A percentile compares a stretch with the other conserved stretches of the same genome.
phyloP scores from a whole-genome alignment of 306 rosid genomes.

The Fragaria vesca region DNA sequence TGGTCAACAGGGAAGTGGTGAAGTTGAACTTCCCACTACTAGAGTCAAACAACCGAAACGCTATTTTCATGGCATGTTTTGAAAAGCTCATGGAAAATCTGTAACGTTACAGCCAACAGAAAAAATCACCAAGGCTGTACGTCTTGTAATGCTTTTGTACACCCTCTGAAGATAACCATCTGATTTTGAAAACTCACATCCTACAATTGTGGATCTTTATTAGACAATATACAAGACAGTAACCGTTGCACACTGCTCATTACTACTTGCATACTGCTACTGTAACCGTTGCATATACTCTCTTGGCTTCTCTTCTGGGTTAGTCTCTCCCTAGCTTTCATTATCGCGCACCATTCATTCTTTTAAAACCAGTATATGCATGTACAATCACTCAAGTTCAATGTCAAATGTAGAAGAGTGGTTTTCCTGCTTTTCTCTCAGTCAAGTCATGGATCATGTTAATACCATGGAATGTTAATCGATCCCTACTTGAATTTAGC shows the following conservation, averaged over 20 bases:
- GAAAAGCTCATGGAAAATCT: not conserved
- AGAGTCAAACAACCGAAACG: conserved; percentile 18
- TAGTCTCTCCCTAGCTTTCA: not conserved
- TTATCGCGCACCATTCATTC: not conserved
- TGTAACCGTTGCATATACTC: not conserved
- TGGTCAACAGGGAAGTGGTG: conserved; percentile 11
- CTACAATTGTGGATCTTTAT: no score
- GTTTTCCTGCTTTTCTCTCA: not conserved
- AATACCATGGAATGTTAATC: not conserved
- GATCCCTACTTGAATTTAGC: not conserved
- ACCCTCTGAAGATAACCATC: no score
- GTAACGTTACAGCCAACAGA: conserved; percentile 5
- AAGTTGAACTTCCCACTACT: conserved; percentile 4
- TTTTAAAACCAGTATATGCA: not conserved
- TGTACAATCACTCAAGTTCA: not conserved
- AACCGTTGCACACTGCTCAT: conserved; percentile 7
- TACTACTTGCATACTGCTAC: not conserved
- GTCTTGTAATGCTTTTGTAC: no score
- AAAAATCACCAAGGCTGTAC: not conserved
- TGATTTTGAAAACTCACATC: no score
- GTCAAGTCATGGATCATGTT: not conserved
- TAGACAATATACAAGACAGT: no score
- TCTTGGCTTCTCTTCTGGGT: conserved; percentile 9
- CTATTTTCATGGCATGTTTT: conserved; percentile 15
- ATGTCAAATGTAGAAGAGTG: not conserved